Base-by-base conservation (phyloP, 106 monocot genomes). In the Dioscorea zingiberensis region DNA sequence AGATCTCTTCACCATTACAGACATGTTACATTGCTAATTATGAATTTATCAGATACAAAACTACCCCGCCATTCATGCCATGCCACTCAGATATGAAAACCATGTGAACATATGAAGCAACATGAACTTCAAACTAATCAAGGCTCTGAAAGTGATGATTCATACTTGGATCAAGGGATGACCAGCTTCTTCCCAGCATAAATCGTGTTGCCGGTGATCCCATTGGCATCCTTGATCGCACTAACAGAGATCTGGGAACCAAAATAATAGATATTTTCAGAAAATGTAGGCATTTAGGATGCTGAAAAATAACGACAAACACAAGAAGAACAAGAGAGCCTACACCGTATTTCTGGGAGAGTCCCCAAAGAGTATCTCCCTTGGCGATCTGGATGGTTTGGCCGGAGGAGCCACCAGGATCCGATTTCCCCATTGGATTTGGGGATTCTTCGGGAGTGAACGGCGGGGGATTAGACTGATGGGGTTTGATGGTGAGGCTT, bases 121-220 rank as follows among this genome's bases (percentile, higher is more conserved):
- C n/a, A n/a, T n/a, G n/a, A n/a, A n/a, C n/a, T n/a, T n/a, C n/a
- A n/a, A n/a, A n/a, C n/a, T n/a, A n/a, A n/a, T n/a, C n/a, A n/a
- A n/a, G n/a, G 38, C 38, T 38, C 4, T 6, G 4, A 38, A 10
- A 38, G 38, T 38, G 38, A 6, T 38, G 10, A 38, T 38, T 38
- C 38, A 38, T 38, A 38, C 38, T 38, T 6, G 38, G 38, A 38
- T 63, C 25, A 78, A 24, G 78, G 78, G 0, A 73, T 72, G 27
- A 78, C 16, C 17, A 78, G 78, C 72, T 72, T 78, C 78, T 59
- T 78, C 55, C 78, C 78, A 16, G 67, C 72, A n/a, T 78, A 78
- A 28, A 78, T 78, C 14, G 60, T 78, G 55, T 78, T 67, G 8
- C 78, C 78, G 0, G 24, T 47, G 23, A 78, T 59, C 67, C 72